Base-by-base conservation (phyloP, 306 rosid genomes). In the Sicyos edulis region DNA sequence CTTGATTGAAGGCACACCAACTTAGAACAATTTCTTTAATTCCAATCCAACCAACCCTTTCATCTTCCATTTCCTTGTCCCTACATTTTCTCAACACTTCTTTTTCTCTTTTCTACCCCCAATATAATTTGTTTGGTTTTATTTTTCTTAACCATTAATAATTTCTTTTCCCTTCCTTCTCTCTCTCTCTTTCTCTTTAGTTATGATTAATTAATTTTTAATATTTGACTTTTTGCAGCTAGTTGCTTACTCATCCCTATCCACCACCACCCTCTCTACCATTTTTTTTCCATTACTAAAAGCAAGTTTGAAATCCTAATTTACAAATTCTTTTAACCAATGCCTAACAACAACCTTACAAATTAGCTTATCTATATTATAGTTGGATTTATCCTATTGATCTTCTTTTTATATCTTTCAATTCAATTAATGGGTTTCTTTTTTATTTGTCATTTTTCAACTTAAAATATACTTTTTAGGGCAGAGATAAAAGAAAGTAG, bases 1-100 rank as follows among this genome's bases (percentile, higher is more conserved):
- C 79, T 79, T 80, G 82, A 77, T 74, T 79, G 82, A 85, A 76
- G 85, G 73, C 86, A 65, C 73, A 81, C 85, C 82, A 79, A 80
- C 82, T 82, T 80, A 53, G 76, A 70, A 78, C 79, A 79, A 37
- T 54, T 80, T 82, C 64, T 82, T 82, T 87, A 80, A 81, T 80
- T 89, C 47, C 70, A 71, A 78, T 79, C 82, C 75, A 59, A 65
- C 82, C 80, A 79, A 72, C 72, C 51, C 60, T 19, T 26, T 59
- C 42, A 13, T 58, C 80, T 44, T 77, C 83, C 40, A 83, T 77
- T 84, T 79, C 50, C 72, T 83, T 86, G 83, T 79, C 82, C 85
- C 29, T 9, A 32, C 37, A 32, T 32, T 32, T 32, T 32, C 37
- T 32, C 37, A 32, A 32, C 37, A 32, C n/a, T n/a, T n/a, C n/a